Percentiles rank a stretch among this genome's conserved stretches.
phyloP scores from a whole-genome alignment of 352 stramenopile species.

The Pythium rishiriense region DNA sequence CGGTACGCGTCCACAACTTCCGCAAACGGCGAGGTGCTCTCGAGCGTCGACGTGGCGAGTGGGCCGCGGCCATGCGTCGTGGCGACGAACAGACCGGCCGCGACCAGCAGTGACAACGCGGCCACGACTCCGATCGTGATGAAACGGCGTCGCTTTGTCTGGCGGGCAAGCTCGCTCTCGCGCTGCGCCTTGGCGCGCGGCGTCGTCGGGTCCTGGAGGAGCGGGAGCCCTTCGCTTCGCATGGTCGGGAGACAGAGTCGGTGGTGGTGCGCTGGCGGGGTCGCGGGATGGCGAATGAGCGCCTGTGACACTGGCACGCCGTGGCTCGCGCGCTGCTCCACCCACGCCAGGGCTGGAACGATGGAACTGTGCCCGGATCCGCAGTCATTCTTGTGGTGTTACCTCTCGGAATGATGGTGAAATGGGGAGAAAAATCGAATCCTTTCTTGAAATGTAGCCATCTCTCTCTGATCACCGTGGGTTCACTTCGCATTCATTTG shows the following conservation, averaged over 20 bases:
- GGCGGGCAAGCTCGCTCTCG: slow-evolving; percentile 12
- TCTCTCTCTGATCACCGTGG: too few species aligned
- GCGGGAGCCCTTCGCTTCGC: slow-evolving; percentile 12
- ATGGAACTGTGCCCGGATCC: too few species aligned
- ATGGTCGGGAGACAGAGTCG: background rate
- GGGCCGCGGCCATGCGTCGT: slow-evolving; percentile 11
- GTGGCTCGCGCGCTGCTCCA: too few species aligned
- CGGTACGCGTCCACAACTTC: slow-evolving; percentile 30
- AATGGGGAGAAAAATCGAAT: background rate
- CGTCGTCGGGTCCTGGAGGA: slow-evolving; percentile 8
- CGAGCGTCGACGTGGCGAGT: background rate
- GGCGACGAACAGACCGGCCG: slow-evolving; percentile 38
- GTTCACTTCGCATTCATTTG: too few species aligned
- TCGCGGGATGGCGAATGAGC: background rate
- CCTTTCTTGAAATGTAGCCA: background rate
- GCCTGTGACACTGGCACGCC: too few species aligned
- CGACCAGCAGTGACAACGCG: slow-evolving; percentile 33
- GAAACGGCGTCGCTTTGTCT: slow-evolving; percentile 30
- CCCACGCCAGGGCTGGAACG: too few species aligned
- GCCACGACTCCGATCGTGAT: slow-evolving; percentile 34
- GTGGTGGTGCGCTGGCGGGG: background rate
- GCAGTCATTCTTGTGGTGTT: background rate
- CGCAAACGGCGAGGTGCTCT: slow-evolving; percentile 33
- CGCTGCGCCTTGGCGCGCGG: background rate
- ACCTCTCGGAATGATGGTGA: background rate